Percentiles rank a stretch among this genome's conserved stretches.
Conservation (phyloP, 2,329 filamentous ascomycete genomes). For the Capronia epimyces region DNA sequence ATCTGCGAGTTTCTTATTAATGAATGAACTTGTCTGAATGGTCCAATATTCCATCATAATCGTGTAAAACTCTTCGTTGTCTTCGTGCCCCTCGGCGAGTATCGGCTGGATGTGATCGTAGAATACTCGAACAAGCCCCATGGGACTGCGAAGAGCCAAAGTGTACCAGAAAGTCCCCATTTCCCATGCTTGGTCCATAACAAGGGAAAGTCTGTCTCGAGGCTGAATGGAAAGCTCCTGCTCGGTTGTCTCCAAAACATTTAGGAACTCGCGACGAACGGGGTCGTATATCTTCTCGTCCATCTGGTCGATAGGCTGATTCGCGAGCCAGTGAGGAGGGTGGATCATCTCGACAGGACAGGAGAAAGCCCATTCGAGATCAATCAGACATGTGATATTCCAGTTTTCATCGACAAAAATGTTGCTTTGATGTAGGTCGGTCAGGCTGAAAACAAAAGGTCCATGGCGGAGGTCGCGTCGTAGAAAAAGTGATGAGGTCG, state of each 20-base stretch:
- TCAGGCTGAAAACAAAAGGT: slow-evolving; percentile 37
- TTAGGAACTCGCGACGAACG: slow-evolving; percentile 10
- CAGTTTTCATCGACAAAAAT: slow-evolving; percentile 32
- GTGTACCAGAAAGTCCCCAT: slow-evolving; percentile 31
- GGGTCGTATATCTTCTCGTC: slow-evolving; percentile 15
- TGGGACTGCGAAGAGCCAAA: slow-evolving; percentile 29
- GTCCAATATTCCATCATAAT: slow-evolving; percentile 29
- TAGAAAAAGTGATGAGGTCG: slow-evolving; percentile 30
- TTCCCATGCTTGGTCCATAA: slow-evolving; percentile 29
- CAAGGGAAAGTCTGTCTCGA: slow-evolving; percentile 6
- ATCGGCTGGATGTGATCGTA: slow-evolving; percentile 30
- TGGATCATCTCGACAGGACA: slow-evolving; percentile 28
- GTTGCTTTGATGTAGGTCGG: slow-evolving; percentile 39
- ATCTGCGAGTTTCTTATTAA: slow-evolving; percentile 25
- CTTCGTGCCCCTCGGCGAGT: slow-evolving; percentile 23
- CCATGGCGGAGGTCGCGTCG: slow-evolving; percentile 33
- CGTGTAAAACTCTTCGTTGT: slow-evolving; percentile 19
- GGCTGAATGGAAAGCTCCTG: slow-evolving; percentile 9
- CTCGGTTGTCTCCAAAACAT: slow-evolving; percentile 9
- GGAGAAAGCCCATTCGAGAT: slow-evolving; percentile 32
- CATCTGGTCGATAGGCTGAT: slow-evolving; percentile 15
- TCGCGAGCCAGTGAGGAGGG: slow-evolving; percentile 30
- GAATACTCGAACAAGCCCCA: slow-evolving; percentile 28
- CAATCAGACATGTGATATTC: slow-evolving; percentile 30
- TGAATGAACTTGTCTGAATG: slow-evolving; percentile 16